Conservation (phyloP, 2,329 filamentous ascomycete genomes). For the Aspergillus nomiae region DNA sequence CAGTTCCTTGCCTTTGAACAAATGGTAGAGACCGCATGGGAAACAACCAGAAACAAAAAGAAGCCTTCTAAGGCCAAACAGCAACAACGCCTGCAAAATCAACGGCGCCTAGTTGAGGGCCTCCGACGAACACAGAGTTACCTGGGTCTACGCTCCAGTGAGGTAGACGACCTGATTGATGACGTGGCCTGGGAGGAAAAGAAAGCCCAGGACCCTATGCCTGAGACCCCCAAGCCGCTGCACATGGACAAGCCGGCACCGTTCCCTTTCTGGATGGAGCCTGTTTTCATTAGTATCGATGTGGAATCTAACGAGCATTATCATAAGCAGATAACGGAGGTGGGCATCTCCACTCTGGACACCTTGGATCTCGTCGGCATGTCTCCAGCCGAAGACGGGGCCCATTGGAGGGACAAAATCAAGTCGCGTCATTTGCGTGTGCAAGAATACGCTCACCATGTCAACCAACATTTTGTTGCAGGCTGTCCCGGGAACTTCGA, state of each 20-base stretch:
- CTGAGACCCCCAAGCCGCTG: constrained; percentile 33
- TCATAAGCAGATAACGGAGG: constrained; percentile 72
- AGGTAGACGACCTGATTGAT: constrained; percentile 18
- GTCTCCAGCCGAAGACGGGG: constrained; percentile 62
- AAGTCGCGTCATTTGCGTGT: constrained; percentile 75
- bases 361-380: constrained; percentile 59
- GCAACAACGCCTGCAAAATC: constrained; percentile 51
- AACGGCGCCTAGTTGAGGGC: constrained; percentile 56
- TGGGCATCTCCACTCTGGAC: constrained; percentile 82
- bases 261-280: constrained; percentile 54
- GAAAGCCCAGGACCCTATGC: constrained; percentile 15
- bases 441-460: constrained; percentile 64
- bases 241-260: constrained; percentile 50
- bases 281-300: constrained; percentile 77
- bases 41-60: constrained; percentile 53
- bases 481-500: constrained; percentile 81
- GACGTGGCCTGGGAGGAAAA: constrained; percentile 26
- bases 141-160: constrained; percentile 64
- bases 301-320: constrained; percentile 76
- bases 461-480: constrained; percentile 68
- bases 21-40: constrained; percentile 56
- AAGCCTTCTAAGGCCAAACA: constrained; percentile 53
- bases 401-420: constrained; percentile 69
- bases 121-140: constrained; percentile 69
- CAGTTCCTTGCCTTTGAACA: constrained; percentile 31